Evolutionary conservation across 768 basidiomycete genomes (phyloP).

Genomic region (Hericium coralloides): DNA sequence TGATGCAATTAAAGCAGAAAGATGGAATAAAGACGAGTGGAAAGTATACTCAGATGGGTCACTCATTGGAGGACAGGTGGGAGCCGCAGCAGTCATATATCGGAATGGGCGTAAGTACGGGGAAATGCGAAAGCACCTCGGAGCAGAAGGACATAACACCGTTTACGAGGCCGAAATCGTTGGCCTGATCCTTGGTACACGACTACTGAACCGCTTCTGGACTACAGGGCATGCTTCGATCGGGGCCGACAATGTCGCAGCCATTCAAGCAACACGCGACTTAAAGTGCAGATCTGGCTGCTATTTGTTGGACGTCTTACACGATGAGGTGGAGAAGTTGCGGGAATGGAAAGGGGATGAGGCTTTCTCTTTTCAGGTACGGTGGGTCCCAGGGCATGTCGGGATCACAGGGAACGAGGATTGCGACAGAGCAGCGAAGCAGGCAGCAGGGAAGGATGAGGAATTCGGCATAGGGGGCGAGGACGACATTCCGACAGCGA

Average conservation of each 20-base stretch:
- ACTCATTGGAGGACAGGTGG: constrained; percentile 6
- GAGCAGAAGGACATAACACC: too few species aligned
- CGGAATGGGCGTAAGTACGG: too few species aligned
- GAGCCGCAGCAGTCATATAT: too few species aligned
- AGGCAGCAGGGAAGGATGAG: not conserved
- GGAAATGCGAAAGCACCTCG: too few species aligned
- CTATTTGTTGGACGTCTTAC: not conserved
- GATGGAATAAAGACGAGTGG: not conserved
- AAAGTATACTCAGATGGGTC: too few species aligned
- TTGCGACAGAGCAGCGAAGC: not conserved
- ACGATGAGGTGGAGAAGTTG: not conserved
- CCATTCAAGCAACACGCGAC: not conserved
- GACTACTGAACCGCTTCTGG: not conserved
- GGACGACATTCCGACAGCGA: too few species aligned
- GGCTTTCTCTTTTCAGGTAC: not conserved
- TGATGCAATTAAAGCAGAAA: not conserved
- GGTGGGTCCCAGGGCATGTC: not conserved
- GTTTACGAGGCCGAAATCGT: not conserved
- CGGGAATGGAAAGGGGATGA: not conserved
- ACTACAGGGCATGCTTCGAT: not conserved
- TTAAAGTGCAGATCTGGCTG: not conserved
- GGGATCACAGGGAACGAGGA: not conserved
- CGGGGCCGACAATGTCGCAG: not conserved
- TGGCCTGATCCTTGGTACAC: not conserved
- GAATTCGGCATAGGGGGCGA: too few species aligned